A percentile compares a stretch with the other conserved stretches of the same genome.
These are phyloP conservation scores for Corylus avellana DNA, from an alignment of 306 rosid genomes.

Conservation along the genomic window DNA sequence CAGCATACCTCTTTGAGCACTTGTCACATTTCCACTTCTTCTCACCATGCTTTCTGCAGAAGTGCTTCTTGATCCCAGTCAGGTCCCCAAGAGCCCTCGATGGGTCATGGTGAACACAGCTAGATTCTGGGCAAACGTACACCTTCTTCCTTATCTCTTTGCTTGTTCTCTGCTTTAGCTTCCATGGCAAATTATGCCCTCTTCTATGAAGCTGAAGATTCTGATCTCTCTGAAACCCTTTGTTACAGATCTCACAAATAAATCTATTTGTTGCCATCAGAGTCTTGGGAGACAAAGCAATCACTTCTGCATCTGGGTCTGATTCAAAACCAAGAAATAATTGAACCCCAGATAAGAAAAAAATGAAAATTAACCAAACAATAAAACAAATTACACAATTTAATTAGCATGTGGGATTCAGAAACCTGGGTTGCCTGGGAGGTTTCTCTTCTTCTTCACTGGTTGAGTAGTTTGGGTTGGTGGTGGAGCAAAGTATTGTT, in stretches of 20 bases:
- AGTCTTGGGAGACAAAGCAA: conserved; percentile 81
- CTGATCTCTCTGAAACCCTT: conserved; percentile 95
- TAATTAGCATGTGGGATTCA: background rate
- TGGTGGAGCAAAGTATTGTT: conserved; percentile 46
- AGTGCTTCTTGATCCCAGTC: conserved; percentile 97
- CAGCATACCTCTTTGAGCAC: conserved; percentile 89
- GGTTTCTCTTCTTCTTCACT: conserved; percentile 80
- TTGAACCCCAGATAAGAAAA: conserved; percentile 1
- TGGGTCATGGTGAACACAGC: conserved; percentile 91
- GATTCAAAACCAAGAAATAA: conserved; percentile 11
- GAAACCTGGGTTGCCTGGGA: conserved; percentile 96
- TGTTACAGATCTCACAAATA: conserved; percentile 89
- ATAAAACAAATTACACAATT: background rate
- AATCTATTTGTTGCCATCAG: conserved; percentile 85
- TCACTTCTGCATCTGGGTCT: conserved; percentile 98
- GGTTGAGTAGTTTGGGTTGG: conserved; percentile 47
- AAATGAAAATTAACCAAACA: conserved; percentile 3
- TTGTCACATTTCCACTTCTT: conserved; percentile 99
- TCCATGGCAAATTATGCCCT: conserved; percentile 98
- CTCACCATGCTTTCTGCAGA: conserved; percentile 93
- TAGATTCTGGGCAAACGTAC: conserved; percentile 84
- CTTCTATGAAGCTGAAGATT: conserved; percentile 95
- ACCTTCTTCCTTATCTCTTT: conserved; percentile 87
- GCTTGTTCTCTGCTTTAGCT: conserved; percentile 81
- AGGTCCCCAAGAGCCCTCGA: conserved; percentile 91